Evolutionary conservation across 1,139 yeast genomes (phyloP).

Genomic region (Candida sanyaensis): DNA sequence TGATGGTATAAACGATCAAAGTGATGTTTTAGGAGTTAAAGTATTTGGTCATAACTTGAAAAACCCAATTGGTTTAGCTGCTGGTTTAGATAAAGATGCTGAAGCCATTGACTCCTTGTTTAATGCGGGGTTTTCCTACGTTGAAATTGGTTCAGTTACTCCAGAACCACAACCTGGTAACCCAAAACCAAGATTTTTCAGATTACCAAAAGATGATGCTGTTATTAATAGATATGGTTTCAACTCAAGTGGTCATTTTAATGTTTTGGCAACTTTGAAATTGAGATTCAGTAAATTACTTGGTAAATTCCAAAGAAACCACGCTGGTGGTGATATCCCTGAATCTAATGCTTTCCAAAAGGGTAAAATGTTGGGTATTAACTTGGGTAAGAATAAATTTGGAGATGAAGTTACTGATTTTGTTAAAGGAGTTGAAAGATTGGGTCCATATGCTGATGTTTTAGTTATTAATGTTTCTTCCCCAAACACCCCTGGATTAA

Average conservation of each 20-base stretch:
- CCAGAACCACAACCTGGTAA: slow-evolving; percentile 95
- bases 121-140: slow-evolving; percentile 81
- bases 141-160: slow-evolving; percentile 91
- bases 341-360: slow-evolving; percentile 59
- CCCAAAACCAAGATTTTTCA: slow-evolving; percentile 85
- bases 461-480: slow-evolving; percentile 91
- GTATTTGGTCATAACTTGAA: slow-evolving; percentile 65
- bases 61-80: slow-evolving; percentile 91
- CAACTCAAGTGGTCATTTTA: slow-evolving; percentile 86
- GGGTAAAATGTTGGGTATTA: slow-evolving; percentile 73
- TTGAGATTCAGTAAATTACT: slow-evolving; percentile 54
- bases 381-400: slow-evolving; percentile 86
- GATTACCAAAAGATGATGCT: slow-evolving; percentile 82
- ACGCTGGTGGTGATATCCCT: slow-evolving; percentile 28
- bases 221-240: slow-evolving; percentile 94
- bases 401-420: slow-evolving; percentile 92
- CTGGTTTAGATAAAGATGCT: slow-evolving; percentile 94
- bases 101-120: slow-evolving; percentile 87
- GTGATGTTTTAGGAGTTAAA: slow-evolving; percentile 54
- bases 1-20: slow-evolving; percentile 47
- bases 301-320: slow-evolving; percentile 17
- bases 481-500: slow-evolving; percentile 94
- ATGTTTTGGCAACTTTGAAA: slow-evolving; percentile 65
- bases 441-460: slow-evolving; percentile 87
- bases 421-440: slow-evolving; percentile 75